Conservation (phyloP, 2,329 filamentous ascomycete genomes). For the Trichoderma polysporum region DNA sequence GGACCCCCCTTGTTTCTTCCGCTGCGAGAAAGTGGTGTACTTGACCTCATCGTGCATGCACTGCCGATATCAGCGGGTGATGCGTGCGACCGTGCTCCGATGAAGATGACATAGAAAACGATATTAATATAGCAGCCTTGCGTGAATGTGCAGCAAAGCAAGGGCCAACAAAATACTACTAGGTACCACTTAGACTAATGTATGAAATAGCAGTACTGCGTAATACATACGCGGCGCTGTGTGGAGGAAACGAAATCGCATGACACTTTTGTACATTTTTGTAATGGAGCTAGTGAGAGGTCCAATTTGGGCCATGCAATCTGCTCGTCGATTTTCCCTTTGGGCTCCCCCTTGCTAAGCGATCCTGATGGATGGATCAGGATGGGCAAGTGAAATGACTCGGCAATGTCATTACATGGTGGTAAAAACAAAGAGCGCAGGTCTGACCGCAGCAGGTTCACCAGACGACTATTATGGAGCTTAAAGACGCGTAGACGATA, state of each 20-base stretch:
- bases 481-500: neutral
- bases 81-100: neutral
- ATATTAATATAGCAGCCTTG: neutral
- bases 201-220: no score
- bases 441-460: neutral
- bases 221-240: neutral
- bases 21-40: neutral
- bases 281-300: no score
- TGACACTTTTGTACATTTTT: neutral
- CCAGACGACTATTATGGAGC: neutral
- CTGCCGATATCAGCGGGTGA: conserved; percentile 7
- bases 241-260: neutral
- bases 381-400: neutral
- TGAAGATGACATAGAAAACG: neutral
- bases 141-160: neutral
- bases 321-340: neutral
- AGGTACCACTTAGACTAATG: no score
- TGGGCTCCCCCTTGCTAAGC: neutral
- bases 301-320: neutral
- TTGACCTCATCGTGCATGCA: conserved; percentile 13
- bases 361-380: neutral
- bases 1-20: neutral
- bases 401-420: neutral
- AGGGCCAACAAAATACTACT: neutral
- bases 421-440: neutral